Percentiles rank a stretch among this genome's conserved stretches.
These are phyloP conservation scores for Phytophthora tubulina DNA, from an alignment of 352 stramenopile species.

Conservation along the genomic window DNA sequence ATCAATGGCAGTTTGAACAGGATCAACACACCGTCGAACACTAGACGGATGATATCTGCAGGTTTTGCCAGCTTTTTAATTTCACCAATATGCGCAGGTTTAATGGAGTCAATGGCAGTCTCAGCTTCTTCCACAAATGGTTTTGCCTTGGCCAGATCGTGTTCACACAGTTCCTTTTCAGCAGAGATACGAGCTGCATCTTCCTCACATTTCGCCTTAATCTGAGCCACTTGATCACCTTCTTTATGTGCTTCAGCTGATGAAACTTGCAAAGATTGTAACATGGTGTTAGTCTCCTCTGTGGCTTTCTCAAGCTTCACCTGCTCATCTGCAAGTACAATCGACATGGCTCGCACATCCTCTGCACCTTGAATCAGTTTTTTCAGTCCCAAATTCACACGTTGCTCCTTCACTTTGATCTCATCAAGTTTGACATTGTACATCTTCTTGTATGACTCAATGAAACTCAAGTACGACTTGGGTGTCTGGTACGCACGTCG, in stretches of 20 bases:
- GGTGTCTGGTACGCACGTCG: constrained; percentile 98
- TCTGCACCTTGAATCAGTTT: constrained; percentile 98
- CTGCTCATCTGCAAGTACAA: constrained; percentile 96
- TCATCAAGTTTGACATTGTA: constrained; percentile 95
- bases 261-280: constrained; percentile 96
- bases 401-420: constrained; percentile 97
- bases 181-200: constrained; percentile 95
- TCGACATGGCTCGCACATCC: constrained; percentile 97
- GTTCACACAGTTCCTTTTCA: constrained; percentile 96
- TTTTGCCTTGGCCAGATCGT: constrained; percentile 97
- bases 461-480: constrained; percentile 99
- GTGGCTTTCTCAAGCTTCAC: constrained; percentile 97
- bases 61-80: constrained; percentile 99
- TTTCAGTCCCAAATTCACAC: constrained; percentile 97
- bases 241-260: constrained; percentile 97
- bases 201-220: constrained; percentile 97
- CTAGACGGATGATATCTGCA: constrained; percentile 98
- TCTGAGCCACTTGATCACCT: constrained; percentile 95
- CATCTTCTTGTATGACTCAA: constrained; percentile 98
- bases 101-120: constrained; percentile 98
- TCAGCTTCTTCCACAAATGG: constrained; percentile 98
- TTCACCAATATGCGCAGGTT: constrained; percentile 97
- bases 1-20: constrained; percentile 96
- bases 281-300: constrained; percentile 97
- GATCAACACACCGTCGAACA: constrained; percentile 98